Conservation (phyloP, 371 early-diverging fungal genomes). For the Nematocida homosporus region DNA sequence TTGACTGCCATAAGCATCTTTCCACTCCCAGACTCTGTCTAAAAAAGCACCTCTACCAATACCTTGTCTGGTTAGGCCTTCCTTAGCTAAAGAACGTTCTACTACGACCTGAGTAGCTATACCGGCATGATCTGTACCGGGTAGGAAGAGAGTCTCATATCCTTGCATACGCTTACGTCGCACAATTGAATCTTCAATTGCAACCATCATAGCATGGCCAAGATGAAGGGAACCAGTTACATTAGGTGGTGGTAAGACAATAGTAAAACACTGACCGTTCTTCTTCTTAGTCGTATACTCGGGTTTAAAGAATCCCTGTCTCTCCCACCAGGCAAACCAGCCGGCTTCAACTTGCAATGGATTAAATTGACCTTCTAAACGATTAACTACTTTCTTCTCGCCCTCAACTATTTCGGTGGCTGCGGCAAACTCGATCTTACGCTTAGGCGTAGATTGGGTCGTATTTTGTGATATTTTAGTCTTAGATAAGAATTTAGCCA, state of each 20-base stretch:
- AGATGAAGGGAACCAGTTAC: slow-evolving; percentile 94
- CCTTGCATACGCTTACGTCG: slow-evolving; percentile 93
- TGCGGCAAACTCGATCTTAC: slow-evolving; percentile 26
- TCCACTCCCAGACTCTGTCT: slow-evolving; percentile 89
- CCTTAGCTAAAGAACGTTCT: slow-evolving; percentile 82
- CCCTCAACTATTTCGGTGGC: slow-evolving; percentile 32
- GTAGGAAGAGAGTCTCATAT: slow-evolving; percentile 83
- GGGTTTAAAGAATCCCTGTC: slow-evolving; percentile 83
- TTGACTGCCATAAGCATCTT: slow-evolving; percentile 73
- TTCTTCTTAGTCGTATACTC: slow-evolving; percentile 72
- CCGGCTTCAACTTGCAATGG: slow-evolving; percentile 84
- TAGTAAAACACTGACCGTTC: slow-evolving; percentile 72
- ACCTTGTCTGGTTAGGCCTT: slow-evolving; percentile 79
- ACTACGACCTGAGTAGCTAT: slow-evolving; percentile 96
- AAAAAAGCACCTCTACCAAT: slow-evolving; percentile 86
- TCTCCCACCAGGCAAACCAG: slow-evolving; percentile 92
- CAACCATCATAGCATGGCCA: slow-evolving; percentile 90
- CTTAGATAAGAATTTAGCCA: slow-evolving; percentile 80
- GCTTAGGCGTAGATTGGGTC: slow-evolving; percentile 37
- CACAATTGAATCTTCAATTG: slow-evolving; percentile 90
- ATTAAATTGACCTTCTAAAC: slow-evolving; percentile 71
- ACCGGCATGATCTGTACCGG: slow-evolving; percentile 98
- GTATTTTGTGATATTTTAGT: not conserved
- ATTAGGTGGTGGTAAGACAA: slow-evolving; percentile 96
- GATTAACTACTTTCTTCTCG: slow-evolving; percentile 40